Evolutionary conservation across 2,329 filamentous ascomycete genomes (phyloP), one percentile per base, ranked within the genome.

Genomic region (Pestalotiopsis sp.): DNA sequence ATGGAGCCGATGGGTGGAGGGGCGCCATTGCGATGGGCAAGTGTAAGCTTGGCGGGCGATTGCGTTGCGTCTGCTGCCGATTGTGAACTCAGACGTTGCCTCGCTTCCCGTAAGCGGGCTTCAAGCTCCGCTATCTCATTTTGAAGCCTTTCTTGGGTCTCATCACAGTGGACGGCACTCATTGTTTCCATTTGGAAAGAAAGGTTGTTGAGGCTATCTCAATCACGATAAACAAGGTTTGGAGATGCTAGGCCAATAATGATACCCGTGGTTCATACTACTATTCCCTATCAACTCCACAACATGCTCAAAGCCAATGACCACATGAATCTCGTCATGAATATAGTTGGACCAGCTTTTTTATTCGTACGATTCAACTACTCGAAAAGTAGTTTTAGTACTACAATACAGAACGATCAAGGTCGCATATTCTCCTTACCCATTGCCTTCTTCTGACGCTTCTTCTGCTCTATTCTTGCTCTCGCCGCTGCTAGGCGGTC

Each of bases 101-200:
- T 83, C 59, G 83, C 83, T 20, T 76, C 78, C 12, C 78, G 82
- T 65, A 90, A 80, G 62, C 83, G 85, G 27, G 77, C 75, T 76
- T 93, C 89, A 12, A 93, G 82, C 23, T 86, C 83, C 7, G 80
- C 80, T 70, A 93, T 89, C 77, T 92, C 89, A 77, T 85, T 77
- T 69, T 84, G 79, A 36, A 82, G 76, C 13, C 72, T 72, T 3
- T 76, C 73, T 40, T 78, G 70, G 12, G 73, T 63, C 4, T 69
- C 58, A 6, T 72, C 65, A 49, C 5, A 1, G 12, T 9, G 4
- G 12, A 58, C 57, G n/a, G 41, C 6, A 25, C 58, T 67, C 57
- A 66, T 87, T 70, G 85, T 83, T 45, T 20, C 38, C 65, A 66
- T 14, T 66, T n/a, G 31, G n/a, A 6, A 14, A 59, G 23, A 3